phyloP scores from a whole-genome alignment of 495 filamentous ascomycete species.

The Aspergillus coremiiformis region DNA sequence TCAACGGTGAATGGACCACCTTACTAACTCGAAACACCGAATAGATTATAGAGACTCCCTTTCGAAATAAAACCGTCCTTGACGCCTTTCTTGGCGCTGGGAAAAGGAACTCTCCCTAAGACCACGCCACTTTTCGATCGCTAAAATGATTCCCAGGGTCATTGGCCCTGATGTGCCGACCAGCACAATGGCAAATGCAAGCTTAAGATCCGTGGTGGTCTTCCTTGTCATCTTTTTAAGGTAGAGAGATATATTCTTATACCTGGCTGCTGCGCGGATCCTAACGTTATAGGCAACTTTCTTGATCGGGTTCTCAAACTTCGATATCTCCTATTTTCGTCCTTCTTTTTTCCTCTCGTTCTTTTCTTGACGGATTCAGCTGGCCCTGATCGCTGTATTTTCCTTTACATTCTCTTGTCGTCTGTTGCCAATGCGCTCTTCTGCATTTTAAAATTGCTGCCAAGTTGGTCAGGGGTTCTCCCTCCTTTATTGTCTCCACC shows the following conservation, averaged over 20 bases:
- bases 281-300: constrained; percentile 11
- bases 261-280: constrained; percentile 11
- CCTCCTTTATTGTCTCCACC: background rate
- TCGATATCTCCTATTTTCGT: constrained; percentile 8
- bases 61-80: background rate
- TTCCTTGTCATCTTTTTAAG: constrained; percentile 11
- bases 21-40: background rate
- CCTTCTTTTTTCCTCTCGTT: constrained; percentile 1
- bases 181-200: constrained; percentile 1
- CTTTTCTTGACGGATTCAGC: constrained; percentile 8
- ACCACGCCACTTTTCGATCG: constrained; percentile 9
- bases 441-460: background rate
- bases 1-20: background rate
- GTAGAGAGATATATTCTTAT: constrained; percentile 5
- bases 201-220: constrained; percentile 8
- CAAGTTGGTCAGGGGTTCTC: background rate
- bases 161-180: constrained; percentile 2
- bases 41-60: background rate
- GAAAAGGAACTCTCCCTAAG: constrained; percentile 11
- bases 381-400: constrained; percentile 9
- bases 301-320: constrained; percentile 4
- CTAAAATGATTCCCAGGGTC: background rate
- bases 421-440: background rate
- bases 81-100: constrained; percentile 10
- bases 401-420: background rate